Evolutionary conservation across 192 early-diverging fungal species (phyloP).

Genomic region (Backusella westeae): DNA sequence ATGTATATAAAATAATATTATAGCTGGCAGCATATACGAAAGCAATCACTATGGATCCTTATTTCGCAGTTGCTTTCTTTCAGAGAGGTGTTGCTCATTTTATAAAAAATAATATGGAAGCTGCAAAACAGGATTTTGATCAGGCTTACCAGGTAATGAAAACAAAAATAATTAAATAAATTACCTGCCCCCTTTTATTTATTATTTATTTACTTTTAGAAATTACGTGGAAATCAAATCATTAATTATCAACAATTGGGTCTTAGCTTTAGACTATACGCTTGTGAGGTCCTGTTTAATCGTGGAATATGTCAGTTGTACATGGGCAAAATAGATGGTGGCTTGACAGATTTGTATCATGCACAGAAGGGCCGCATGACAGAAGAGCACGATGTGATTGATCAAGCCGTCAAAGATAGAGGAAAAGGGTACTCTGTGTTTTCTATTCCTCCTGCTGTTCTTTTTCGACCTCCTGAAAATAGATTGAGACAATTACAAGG

Average conservation of each 20-base stretch:
- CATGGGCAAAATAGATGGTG: conserved; percentile 66
- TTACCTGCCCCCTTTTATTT: not conserved
- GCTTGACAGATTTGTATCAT: conserved; percentile 69
- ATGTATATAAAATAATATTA: not conserved
- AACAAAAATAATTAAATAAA: not conserved
- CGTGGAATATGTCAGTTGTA: conserved; percentile 81
- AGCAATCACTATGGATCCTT: conserved; percentile 80
- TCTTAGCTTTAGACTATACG: conserved; percentile 83
- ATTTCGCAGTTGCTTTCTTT: conserved; percentile 90
- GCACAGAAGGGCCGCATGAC: conserved; percentile 60
- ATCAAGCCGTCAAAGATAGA: conserved; percentile 58
- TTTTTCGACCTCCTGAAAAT: conserved; percentile 82
- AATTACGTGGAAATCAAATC: conserved; percentile 78
- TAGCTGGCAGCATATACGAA: conserved; percentile 75
- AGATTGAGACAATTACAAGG: conserved; percentile 56
- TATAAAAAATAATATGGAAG: conserved; percentile 63
- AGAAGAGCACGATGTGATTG: conserved; percentile 69
- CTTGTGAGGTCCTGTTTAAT: conserved; percentile 91
- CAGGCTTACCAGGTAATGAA: conserved; percentile 66
- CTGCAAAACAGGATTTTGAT: conserved; percentile 78
- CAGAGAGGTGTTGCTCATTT: conserved; percentile 88
- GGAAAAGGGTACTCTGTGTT: conserved; percentile 72
- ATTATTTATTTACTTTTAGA: conserved; percentile 38
- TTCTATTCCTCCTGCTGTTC: conserved; percentile 71
- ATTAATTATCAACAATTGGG: conserved; percentile 98